Base-by-base conservation (phyloP, 2,329 filamentous ascomycete species). In the Trichoderma sp. region DNA sequence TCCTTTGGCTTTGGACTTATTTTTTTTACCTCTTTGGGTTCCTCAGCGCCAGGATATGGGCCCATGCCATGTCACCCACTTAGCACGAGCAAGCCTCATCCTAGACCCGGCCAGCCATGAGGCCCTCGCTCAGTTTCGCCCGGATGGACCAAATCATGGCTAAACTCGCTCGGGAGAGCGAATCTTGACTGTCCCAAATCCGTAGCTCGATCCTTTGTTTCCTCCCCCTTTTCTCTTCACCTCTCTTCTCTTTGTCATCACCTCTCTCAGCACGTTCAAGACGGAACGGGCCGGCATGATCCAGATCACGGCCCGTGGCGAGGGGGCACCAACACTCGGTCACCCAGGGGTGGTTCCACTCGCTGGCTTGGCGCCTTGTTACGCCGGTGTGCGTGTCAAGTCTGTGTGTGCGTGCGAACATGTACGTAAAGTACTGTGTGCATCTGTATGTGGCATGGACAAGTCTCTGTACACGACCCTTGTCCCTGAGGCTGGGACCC, bases 221-320 rank as follows among this genome's bases (percentile, higher is more conserved):
- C 53, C n/a, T n/a, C 21, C 29, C 16, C 21, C 35, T 21, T 18
- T 11, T 7, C 12, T 31, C 16, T 35, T 50, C 14, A 16, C 56
- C 16, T 18, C 12, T 18, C 35, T 33, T 9, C 27, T 33, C 38
- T 41, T 33, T 24, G 4, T n/a, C 33, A 35, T 29, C 56, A 45
- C n/a, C 59, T 41, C 35, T 67, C 27, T 56, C 63, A 76, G 60
- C 62, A 66, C 53, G 27, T 74, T 50, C 38, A 53, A 68, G 63
- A 68, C 75, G 75, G 75, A 72, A 76, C 75, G 75, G 75, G 62
- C 75, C 75, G 75, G 75, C 64, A 63, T 72, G 69, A 64, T 75
- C 75, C 60, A 76, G 66, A 64, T 74, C 63, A 75, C 75, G 75
- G 75, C 75, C 75, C 75, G 75, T 74, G 60, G 71, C 75, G 65